These are phyloP conservation scores for Thymus quinquecostatus DNA, from an alignment of 257 asterid genomes.

Conservation along the genomic window DNA sequence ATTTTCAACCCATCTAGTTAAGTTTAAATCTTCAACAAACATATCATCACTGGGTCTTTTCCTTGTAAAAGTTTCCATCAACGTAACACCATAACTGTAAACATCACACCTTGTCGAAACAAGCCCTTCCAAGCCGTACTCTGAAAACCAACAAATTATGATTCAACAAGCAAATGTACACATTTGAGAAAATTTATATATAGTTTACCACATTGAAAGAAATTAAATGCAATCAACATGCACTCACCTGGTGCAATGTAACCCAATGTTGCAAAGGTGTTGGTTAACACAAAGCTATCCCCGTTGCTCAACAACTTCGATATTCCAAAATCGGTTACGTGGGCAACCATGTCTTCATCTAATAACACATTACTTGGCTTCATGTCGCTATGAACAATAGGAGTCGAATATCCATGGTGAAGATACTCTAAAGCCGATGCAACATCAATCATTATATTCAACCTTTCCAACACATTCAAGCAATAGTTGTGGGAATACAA, in stretches of 20 bases:
- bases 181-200: too few species aligned
- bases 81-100: neutral
- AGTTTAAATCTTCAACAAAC: neutral
- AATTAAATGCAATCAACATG: too few species aligned
- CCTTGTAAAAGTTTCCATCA: constrained; percentile 7
- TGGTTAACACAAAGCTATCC: neutral
- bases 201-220: too few species aligned
- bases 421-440: constrained; percentile 22
- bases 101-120: constrained; percentile 9
- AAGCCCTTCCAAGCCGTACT: constrained; percentile 13
- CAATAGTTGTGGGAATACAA: neutral
- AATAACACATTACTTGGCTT: constrained; percentile 19
- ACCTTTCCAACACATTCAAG: neutral
- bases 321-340: constrained; percentile 17
- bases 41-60: neutral
- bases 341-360: constrained; percentile 15
- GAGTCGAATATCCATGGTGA: constrained; percentile 8
- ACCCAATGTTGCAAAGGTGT: constrained; percentile 7
- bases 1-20: neutral
- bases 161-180: too few species aligned
- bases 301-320: neutral
- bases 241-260: constrained; percentile 24
- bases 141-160: neutral
- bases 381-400: constrained; percentile 9
- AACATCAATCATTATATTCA: constrained; percentile 14